Conservation (phyloP, 176 grass and related monocot species). For the Eleusine indica region DNA sequence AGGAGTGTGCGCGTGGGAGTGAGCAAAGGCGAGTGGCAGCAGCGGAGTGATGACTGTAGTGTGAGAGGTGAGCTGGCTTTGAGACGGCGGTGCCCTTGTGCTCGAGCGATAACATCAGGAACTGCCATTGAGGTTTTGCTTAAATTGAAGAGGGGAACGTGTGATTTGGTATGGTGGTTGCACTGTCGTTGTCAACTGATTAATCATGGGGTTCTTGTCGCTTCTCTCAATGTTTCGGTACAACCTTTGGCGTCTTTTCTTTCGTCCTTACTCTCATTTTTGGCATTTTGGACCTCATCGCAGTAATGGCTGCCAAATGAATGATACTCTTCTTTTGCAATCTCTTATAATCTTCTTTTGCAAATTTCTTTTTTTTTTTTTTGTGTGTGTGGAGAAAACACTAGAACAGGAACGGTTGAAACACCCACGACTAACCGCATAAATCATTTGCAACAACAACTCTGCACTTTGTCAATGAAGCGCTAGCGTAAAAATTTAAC, state of each 20-base stretch:
- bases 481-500: too few species aligned
- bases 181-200: neutral
- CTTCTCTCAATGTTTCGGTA: neutral
- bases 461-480: too few species aligned
- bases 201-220: neutral
- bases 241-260: neutral
- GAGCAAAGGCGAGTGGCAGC: conserved; percentile 35
- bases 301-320: neutral
- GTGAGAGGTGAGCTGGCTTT: conserved; percentile 35
- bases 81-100: conserved; percentile 2
- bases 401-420: too few species aligned
- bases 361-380: too few species aligned
- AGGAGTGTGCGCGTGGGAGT: neutral
- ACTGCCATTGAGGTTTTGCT: neutral
- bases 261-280: neutral
- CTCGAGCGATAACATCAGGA: neutral
- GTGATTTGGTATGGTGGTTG: conserved; percentile 32
- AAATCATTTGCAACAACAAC: too few species aligned
- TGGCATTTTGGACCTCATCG: neutral
- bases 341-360: too few species aligned
- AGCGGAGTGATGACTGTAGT: neutral
- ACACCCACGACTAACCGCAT: too few species aligned
- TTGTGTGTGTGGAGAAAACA: too few species aligned
- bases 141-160: neutral
- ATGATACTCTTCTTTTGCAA: too few species aligned